Evolutionary conservation across 768 basidiomycete species (phyloP), one percentile per base, ranked within the genome.

Genomic region (Gymnopilus dilepis): DNA sequence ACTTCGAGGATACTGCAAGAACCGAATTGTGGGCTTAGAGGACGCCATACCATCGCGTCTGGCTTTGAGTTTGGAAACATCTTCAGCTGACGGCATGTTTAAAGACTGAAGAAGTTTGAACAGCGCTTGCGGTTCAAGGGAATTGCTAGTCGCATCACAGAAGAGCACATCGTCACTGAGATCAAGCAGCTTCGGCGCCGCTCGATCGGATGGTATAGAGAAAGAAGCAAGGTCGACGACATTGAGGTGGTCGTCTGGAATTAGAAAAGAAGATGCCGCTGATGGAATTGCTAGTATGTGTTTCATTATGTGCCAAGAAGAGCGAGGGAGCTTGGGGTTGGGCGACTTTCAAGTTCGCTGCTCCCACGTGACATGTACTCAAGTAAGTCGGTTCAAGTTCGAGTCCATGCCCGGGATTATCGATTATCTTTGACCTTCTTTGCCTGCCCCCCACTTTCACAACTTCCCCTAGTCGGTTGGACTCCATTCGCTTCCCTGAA

Each of bases 211-310:
- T 9, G 60, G 54, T 2, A 59, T 26, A 1, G 53, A 19, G 30
- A 61, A 61, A 21, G 40, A 22, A 13, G 33, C 22, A 11, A 61
- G 42, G 43, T 54, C 53, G 7, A 61, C 52, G 11, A 61, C 60
- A 61, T 61, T 61, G n/a, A 56, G 60, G n/a, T n/a, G 19, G 34
- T 41, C 40, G 11, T 33, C 12, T 12, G 60, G 60, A 3, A 61
- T 52, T 26, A 61, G 33, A 19, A 45, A n/a, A 17, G 28, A 3
- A 21, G 26, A 12, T n/a, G 45, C 42, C 9, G 33, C 42, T 19
- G 28, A n/a, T 26, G 52, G 31, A 9, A 54, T 61, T n/a, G n/a
- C n/a, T n/a, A n/a, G n/a, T n/a, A n/a, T n/a, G n/a, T n/a, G n/a
- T n/a, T n/a, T n/a, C n/a, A n/a, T n/a, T n/a, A n/a, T n/a, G n/a